These are phyloP conservation scores for Quercus tomentella DNA, from an alignment of 331 rosid genomes.

Conservation along the genomic window DNA sequence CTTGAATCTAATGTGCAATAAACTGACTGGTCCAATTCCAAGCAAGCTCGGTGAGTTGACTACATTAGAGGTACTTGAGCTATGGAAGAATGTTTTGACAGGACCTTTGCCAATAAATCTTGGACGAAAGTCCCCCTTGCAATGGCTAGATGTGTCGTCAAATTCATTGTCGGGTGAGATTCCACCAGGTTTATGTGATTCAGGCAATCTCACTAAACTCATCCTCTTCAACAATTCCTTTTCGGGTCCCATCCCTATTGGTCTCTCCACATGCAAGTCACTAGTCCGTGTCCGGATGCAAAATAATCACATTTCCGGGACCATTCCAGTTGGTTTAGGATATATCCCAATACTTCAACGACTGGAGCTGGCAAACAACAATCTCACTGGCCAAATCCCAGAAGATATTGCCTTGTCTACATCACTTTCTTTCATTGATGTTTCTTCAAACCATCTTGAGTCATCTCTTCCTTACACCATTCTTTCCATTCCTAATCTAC, in stretches of 20 bases:
- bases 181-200: conserved; percentile 69
- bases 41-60: conserved; percentile 57
- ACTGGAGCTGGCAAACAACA: conserved; percentile 76
- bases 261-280: conserved; percentile 63
- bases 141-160: conserved; percentile 84
- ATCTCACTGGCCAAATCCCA: conserved; percentile 67
- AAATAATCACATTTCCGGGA: conserved; percentile 66
- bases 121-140: conserved; percentile 76
- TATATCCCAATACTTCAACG: conserved; percentile 61
- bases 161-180: conserved; percentile 75
- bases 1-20: conserved; percentile 78
- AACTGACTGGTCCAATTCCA: conserved; percentile 65
- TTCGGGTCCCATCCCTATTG: conserved; percentile 66
- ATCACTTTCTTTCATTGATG: conserved; percentile 80
- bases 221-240: conserved; percentile 82
- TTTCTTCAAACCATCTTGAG: conserved; percentile 65
- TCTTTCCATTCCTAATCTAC: conserved; percentile 65
- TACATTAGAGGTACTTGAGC: conserved; percentile 68
- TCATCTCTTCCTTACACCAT: conserved; percentile 66
- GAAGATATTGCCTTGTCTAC: conserved; percentile 52
- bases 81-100: conserved; percentile 67
- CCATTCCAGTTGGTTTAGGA: conserved; percentile 75
- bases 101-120: conserved; percentile 74
- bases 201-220: conserved; percentile 76
- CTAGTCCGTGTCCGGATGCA: conserved; percentile 78